Percentiles rank a stretch among this genome's conserved stretches.
phyloP scores from a whole-genome alignment of 2,329 filamentous ascomycete genomes.

The Monilinia polystroma region DNA sequence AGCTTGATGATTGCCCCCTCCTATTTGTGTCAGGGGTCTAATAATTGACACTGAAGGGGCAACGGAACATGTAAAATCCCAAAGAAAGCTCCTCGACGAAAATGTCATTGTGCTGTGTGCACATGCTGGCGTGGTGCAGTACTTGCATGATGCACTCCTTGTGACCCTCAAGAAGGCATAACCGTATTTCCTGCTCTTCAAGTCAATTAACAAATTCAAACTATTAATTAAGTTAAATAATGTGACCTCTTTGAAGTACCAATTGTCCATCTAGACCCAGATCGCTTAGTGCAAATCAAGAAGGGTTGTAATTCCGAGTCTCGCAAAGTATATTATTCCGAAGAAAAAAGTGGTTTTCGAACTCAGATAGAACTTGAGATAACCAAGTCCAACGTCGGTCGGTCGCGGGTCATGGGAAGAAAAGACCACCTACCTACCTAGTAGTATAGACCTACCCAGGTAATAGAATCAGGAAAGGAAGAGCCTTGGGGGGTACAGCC shows the following conservation, averaged over 20 bases:
- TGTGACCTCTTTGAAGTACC: not conserved
- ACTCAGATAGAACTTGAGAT: conserved; percentile 8
- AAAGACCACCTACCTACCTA: not conserved
- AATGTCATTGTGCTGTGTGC: conserved; percentile 7
- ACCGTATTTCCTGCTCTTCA: not conserved
- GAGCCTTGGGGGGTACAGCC: no score
- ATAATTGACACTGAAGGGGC: not conserved
- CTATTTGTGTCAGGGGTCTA: conserved; percentile 11
- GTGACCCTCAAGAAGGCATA: not conserved
- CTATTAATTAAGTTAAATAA: conserved; percentile 6
- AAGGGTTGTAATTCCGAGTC: not conserved
- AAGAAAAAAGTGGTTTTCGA: conserved; percentile 7
- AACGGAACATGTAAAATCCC: conserved; percentile 13
- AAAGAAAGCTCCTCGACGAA: conserved; percentile 17
- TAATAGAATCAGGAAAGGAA: no score
- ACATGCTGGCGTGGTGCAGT: not conserved
- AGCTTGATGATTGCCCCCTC: conserved; percentile 2
- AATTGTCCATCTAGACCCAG: not conserved
- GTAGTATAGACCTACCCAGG: no score
- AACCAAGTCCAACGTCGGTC: not conserved
- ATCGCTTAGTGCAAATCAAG: not conserved
- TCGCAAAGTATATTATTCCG: conserved; percentile 2
- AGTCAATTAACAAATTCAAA: conserved; percentile 5
- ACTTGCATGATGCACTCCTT: conserved; percentile 12
- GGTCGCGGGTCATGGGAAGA: no score